phyloP scores from a whole-genome alignment of 768 basidiomycete species.

The Boletus sensibilis region DNA sequence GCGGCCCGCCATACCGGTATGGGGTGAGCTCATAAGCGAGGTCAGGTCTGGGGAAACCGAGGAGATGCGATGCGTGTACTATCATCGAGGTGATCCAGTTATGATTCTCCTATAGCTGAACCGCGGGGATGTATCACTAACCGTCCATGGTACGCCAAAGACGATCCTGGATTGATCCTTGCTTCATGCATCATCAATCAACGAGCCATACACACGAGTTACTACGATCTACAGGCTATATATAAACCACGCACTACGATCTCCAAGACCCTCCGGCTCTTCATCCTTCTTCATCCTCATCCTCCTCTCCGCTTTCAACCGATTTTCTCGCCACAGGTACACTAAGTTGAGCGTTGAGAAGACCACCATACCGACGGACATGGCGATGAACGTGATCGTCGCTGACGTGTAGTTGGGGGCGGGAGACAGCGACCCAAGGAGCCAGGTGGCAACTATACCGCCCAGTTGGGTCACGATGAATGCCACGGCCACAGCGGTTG shows the following conservation, averaged over 20 bases:
- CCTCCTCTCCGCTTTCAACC: slow-evolving; percentile 42
- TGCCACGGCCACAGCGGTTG: slow-evolving; percentile 56
- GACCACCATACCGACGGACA: slow-evolving; percentile 41
- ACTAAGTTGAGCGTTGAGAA: slow-evolving; percentile 38
- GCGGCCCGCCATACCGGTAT: not conserved
- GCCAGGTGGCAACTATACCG: slow-evolving; percentile 62
- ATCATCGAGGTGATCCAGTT: not conserved
- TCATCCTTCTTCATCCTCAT: slow-evolving; percentile 30
- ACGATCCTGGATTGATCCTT: too few relatives aligned
- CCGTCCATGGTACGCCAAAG: too few relatives aligned
- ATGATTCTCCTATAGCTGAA: not conserved
- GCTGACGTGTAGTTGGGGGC: slow-evolving; percentile 52
- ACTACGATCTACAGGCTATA: slow-evolving; percentile 42
- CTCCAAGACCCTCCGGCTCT: slow-evolving; percentile 46
- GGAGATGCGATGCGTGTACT: not conserved
- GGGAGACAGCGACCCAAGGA: slow-evolving; percentile 49
- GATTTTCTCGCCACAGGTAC: slow-evolving; percentile 46
- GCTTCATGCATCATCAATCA: too few relatives aligned
- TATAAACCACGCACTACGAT: slow-evolving; percentile 55
- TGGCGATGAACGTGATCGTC: slow-evolving; percentile 36
- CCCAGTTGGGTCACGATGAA: slow-evolving; percentile 57
- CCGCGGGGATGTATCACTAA: too few relatives aligned
- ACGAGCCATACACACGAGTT: not conserved
- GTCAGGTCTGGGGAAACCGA: too few relatives aligned
- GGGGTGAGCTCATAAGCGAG: not conserved